phyloP scores from a whole-genome alignment of 2,329 filamentous ascomycete genomes.

The Verticillium klebahnii region DNA sequence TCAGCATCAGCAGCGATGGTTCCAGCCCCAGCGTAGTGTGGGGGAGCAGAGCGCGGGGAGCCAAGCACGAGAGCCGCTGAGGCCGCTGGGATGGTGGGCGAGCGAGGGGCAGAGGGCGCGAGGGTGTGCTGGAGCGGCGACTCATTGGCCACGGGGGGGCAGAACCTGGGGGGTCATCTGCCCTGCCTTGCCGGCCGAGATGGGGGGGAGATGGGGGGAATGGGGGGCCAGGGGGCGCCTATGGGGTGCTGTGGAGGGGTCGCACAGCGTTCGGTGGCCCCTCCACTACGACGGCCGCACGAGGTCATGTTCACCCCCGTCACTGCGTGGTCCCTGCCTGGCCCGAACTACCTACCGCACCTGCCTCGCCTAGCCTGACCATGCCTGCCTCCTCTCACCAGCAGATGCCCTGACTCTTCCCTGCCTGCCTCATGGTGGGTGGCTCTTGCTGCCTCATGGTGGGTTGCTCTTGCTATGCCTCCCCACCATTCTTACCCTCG shows the following conservation, averaged over 20 bases:
- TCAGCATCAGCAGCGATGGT: too few species aligned
- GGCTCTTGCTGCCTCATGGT: too few species aligned
- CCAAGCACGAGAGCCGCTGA: neutral
- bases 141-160: neutral
- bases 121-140: neutral
- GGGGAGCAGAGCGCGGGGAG: neutral
- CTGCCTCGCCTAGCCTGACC: neutral
- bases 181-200: neutral
- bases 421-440: too few species aligned
- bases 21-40: neutral
- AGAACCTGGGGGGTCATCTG: neutral
- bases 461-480: too few species aligned
- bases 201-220: neutral
- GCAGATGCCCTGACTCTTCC: too few species aligned
- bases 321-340: neutral
- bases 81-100: neutral
- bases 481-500: neutral
- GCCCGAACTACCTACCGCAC: neutral
- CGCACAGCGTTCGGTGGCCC: neutral
- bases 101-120: neutral
- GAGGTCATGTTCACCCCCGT: neutral
- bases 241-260: neutral
- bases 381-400: too few species aligned
- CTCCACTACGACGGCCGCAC: neutral
- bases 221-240: neutral